Conservation (phyloP, 2,329 filamentous ascomycete species). For the Pyricularia sp. region DNA sequence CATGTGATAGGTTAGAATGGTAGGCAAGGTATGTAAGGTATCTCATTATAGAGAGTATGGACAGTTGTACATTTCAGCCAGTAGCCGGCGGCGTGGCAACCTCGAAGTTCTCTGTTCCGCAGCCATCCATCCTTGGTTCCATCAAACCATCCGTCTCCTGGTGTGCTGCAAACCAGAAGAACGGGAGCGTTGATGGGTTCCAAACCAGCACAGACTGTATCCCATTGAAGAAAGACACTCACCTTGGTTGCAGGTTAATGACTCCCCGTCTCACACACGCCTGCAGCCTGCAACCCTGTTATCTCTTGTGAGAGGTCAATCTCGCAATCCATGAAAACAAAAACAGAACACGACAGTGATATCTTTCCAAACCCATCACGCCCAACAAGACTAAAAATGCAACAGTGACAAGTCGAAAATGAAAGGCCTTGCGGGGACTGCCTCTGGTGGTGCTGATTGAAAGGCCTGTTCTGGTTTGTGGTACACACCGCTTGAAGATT, state of each 20-base stretch:
- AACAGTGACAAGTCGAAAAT: background rate
- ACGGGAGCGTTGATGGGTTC: background rate
- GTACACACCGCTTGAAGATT: background rate
- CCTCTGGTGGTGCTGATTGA: background rate
- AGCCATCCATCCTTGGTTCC: background rate
- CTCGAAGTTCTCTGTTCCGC: background rate
- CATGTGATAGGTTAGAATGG: slow-evolving; percentile 5
- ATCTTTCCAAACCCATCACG: background rate
- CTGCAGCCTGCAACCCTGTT: background rate
- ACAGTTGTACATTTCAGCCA: background rate
- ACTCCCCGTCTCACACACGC: background rate
- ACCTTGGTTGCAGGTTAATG: background rate
- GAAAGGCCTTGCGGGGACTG: background rate
- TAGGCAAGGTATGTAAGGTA: background rate
- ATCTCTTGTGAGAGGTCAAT: background rate
- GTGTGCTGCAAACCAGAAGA: background rate
- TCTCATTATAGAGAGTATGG: background rate
- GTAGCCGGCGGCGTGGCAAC: background rate
- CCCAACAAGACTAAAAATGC: background rate
- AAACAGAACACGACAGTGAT: background rate
- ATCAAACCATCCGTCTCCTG: background rate
- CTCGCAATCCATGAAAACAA: background rate
- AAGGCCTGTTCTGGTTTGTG: background rate
- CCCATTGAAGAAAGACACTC: background rate
- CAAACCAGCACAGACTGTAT: background rate